Conservation (phyloP, 1,284 basidiomycete genomes). For the Ganoderma resinaceum region DNA sequence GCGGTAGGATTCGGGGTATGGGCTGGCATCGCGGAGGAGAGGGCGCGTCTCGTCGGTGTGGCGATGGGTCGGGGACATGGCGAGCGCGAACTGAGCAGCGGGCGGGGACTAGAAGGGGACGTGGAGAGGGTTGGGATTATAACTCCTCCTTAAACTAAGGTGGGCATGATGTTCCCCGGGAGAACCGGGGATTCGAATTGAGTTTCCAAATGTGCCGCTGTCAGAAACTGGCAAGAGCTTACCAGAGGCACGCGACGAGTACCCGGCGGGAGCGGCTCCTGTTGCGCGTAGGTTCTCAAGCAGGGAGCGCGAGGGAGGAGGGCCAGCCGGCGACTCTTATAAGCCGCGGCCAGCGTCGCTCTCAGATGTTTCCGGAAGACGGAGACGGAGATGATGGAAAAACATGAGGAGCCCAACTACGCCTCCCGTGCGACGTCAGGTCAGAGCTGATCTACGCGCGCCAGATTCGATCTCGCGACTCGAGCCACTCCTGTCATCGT, state of each 20-base stretch:
- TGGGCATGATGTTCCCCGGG: constrained; percentile 19
- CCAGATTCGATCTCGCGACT: constrained; percentile 18
- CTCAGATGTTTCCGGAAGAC: constrained; percentile 2
- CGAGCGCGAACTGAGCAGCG: constrained; percentile 9
- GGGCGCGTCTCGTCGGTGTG: constrained; percentile 35
- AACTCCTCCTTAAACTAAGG: constrained; percentile 33
- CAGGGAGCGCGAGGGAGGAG: not conserved
- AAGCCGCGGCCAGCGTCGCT: constrained; percentile 9
- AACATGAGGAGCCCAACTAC: not conserved
- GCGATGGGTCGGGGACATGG: constrained; percentile 17
- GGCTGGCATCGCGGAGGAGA: constrained; percentile 30
- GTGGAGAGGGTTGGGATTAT: constrained; percentile 24
- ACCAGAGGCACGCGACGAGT: constrained; percentile 17
- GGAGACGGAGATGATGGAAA: constrained; percentile 9
- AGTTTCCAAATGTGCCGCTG: constrained; percentile 12
- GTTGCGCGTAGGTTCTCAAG: not conserved
- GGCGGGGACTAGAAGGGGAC: constrained; percentile 6
- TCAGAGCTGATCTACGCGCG: constrained; percentile 12
- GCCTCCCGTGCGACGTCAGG: not conserved
- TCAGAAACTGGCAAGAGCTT: constrained; percentile 19
- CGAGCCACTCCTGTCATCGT: constrained; percentile 14
- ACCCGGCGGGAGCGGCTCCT: constrained; percentile 7
- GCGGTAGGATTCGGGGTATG: constrained; percentile 25
- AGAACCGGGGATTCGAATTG: constrained; percentile 21
- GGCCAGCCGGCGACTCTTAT: constrained; percentile 1